These are phyloP conservation scores for Diversispora epigaea DNA, from an alignment of 192 early-diverging fungal species.

Conservation along the genomic window DNA sequence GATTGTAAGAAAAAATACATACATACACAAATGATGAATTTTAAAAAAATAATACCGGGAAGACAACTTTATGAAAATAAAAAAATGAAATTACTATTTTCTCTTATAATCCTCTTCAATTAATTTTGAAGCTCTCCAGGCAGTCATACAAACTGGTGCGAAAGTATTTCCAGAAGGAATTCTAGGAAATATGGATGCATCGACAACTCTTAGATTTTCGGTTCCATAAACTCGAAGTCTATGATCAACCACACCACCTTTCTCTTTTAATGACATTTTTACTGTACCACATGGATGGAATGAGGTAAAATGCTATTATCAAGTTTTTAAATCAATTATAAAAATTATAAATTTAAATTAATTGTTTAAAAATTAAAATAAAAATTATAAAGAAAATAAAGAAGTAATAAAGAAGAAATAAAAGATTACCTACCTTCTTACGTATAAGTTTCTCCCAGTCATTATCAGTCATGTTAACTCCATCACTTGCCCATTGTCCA, in stretches of 20 bases:
- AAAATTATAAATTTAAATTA: too few species aligned
- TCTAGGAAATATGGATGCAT: not conserved
- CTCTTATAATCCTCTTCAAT: constrained; percentile 5
- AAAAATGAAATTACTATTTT: not conserved
- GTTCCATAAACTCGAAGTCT: constrained; percentile 15
- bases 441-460: not conserved
- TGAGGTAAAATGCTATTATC: not conserved
- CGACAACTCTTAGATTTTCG: constrained; percentile 1
- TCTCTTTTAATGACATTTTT: not conserved
- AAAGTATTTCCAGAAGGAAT: not conserved
- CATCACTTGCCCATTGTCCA: not conserved
- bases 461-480: not conserved
- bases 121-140: not conserved
- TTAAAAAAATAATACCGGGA: too few species aligned
- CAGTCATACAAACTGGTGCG: not conserved
- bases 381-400: not conserved
- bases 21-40: too few species aligned
- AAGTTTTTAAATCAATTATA: too few species aligned
- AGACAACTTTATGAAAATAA: not conserved
- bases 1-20: too few species aligned
- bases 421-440: not conserved
- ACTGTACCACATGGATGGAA: constrained; percentile 4
- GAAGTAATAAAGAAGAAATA: not conserved
- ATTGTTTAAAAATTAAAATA: not conserved
- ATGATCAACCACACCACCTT: not conserved